These are phyloP conservation scores for Malassezia globosa DNA, from an alignment of 1,284 basidiomycete genomes.

Conservation along the genomic window DNA sequence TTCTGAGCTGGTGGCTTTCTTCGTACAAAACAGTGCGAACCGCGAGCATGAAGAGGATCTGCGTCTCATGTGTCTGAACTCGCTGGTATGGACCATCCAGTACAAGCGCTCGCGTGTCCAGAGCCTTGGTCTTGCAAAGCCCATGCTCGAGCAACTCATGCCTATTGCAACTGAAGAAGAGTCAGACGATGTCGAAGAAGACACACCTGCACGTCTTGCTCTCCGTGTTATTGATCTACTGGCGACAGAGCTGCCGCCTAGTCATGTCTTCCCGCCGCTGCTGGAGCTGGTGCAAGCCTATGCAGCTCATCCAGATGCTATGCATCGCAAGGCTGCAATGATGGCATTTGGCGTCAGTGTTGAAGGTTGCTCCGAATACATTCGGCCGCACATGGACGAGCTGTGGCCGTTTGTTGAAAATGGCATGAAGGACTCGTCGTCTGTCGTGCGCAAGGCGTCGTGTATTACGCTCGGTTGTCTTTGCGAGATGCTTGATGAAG, in stretches of 20 bases:
- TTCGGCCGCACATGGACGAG: constrained; percentile 80
- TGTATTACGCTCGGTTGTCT: constrained; percentile 91
- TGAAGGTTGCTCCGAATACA: constrained; percentile 95
- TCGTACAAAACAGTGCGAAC: constrained; percentile 74
- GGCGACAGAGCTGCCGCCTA: constrained; percentile 82
- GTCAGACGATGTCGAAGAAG: constrained; percentile 72
- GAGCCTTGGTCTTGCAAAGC: constrained; percentile 68
- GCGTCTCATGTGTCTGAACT: constrained; percentile 82
- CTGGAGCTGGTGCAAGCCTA: constrained; percentile 53
- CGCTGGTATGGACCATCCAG: constrained; percentile 87
- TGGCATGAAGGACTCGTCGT: constrained; percentile 72
- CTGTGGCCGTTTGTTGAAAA: constrained; percentile 91
- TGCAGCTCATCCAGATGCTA: constrained; percentile 47
- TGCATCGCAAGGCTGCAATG: constrained; percentile 78
- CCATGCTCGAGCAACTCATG: constrained; percentile 82
- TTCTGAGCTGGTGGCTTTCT: constrained; percentile 75
- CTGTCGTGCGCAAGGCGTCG: constrained; percentile 80
- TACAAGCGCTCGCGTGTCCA: constrained; percentile 90
- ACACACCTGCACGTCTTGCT: constrained; percentile 80
- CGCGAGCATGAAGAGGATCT: constrained; percentile 66
- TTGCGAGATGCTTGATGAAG: constrained; percentile 95
- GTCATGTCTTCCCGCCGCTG: constrained; percentile 90
- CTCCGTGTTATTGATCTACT: constrained; percentile 90
- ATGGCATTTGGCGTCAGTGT: constrained; percentile 91
- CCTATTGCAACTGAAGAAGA: constrained; percentile 84